These are phyloP conservation scores for Monilinia polystroma DNA, from an alignment of 2,329 filamentous ascomycete genomes.

Conservation along the genomic window DNA sequence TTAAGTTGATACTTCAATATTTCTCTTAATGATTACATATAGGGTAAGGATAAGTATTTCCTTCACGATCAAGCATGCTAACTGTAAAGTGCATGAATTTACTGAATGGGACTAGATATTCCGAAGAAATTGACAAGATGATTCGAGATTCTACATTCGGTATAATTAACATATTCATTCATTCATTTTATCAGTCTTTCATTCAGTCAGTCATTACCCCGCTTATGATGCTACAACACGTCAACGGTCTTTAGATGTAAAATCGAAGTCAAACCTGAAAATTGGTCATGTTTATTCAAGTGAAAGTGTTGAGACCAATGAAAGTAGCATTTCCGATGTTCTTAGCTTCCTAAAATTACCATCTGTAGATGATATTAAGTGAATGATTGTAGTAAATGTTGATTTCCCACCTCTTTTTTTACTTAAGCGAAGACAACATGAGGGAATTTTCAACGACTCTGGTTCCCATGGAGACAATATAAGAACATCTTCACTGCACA, in stretches of 20 bases:
- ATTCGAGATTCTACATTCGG: neutral
- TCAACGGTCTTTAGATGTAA: neutral
- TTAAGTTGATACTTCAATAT: neutral
- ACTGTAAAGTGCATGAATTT: neutral
- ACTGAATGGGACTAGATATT: too few species aligned
- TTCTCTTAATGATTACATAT: neutral
- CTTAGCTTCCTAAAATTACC: neutral
- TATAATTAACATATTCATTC: neutral
- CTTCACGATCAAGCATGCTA: neutral
- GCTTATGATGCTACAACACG: neutral
- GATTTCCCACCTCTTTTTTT: neutral
- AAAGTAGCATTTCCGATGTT: neutral
- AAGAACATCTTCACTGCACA: constrained; percentile 3
- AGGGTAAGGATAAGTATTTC: neutral
- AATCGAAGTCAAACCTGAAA: neutral
- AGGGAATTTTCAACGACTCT: neutral
- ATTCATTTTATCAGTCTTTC: neutral
- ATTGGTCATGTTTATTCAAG: neutral
- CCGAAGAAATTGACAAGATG: neutral
- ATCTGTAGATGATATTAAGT: neutral
- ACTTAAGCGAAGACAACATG: constrained; percentile 5
- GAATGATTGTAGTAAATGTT: neutral
- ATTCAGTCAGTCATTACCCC: neutral
- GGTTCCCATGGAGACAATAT: constrained; percentile 5
- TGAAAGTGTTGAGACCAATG: neutral